Base-by-base conservation (phyloP, 2,329 filamentous ascomycete species). In the Penicillium sp. region DNA sequence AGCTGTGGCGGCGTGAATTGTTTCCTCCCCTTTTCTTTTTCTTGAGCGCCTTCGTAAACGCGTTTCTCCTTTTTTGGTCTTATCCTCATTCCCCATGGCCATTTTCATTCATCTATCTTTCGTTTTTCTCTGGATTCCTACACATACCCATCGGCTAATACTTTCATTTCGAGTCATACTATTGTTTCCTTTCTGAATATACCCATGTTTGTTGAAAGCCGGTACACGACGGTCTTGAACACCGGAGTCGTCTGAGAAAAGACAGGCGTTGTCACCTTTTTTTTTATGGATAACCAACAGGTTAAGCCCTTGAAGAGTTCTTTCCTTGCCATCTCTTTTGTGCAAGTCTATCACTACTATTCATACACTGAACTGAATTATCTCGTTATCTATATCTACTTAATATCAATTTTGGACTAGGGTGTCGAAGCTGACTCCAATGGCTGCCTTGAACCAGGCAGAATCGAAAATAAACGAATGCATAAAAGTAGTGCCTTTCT, bases 181-280 rank as follows among this genome's bases (percentile, higher is more conserved):
- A 19, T 49, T 31, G 19, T 29, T 42, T 50, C 40, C 47, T 47
- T 54, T 10, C 39, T 59, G 47, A 48, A 60, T 63, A 64, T 64
- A 64, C 60, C 60, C 62, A 57, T 56, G 58, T 57, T 61, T 56
- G 34, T 54, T n/a, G n/a, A n/a, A n/a, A n/a, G n/a, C 52, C 13
- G 13, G 21, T 42, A 21, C 43, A 49, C 47, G 47, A 31, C 45
- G 34, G 5, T 21, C 28, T 46, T 42, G 43, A 28, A 44, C 37
- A 52, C 40, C 28, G 51, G 48, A 55, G 48, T 52, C 42, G 26
- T 28, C 36, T 40, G 33, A 51, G 33, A 26, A 54, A 50, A 48
- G 13, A 48, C 52, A 53, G 59, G 59, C n/a, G n/a, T n/a, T n/a
- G n/a, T n/a, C n/a, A n/a, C n/a, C n/a, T n/a, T n/a, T n/a, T n/a